Conservation (phyloP, 2,329 filamentous ascomycete genomes). For the Scytalidium lignicola region DNA sequence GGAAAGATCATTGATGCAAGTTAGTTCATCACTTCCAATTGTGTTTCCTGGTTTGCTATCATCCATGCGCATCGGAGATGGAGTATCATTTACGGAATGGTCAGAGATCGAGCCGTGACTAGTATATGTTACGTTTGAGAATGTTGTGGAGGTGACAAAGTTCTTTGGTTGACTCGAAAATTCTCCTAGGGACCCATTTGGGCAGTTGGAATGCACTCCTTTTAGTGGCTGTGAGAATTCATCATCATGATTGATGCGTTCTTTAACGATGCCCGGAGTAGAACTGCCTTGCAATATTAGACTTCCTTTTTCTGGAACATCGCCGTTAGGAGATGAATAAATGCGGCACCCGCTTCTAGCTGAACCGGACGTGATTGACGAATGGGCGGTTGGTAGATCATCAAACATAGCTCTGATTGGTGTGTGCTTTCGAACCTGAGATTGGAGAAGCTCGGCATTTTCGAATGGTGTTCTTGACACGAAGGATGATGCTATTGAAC, state of each 20-base stretch:
- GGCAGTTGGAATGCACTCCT: no score
- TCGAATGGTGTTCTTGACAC: neutral
- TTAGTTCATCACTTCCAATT: no score
- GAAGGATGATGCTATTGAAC: neutral
- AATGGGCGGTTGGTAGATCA: conserved; percentile 23
- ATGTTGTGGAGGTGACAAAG: no score
- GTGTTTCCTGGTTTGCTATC: no score
- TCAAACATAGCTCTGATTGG: conserved; percentile 20
- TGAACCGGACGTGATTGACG: conserved; percentile 22
- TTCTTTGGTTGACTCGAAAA: neutral
- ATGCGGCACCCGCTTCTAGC: conserved; percentile 10
- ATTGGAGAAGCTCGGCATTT: neutral
- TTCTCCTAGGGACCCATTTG: no score
- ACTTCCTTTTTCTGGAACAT: neutral
- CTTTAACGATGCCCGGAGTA: neutral
- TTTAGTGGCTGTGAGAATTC: neutral
- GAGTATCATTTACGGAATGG: no score
- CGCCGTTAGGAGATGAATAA: neutral
- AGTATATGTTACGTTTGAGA: no score
- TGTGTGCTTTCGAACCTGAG: conserved; percentile 8
- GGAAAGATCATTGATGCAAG: no score
- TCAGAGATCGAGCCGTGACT: no score
- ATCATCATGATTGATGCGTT: neutral
- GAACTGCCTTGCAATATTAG: neutral
- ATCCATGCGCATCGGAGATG: no score